Conservation (phyloP, 2,329 filamentous ascomycete genomes). For the Calonectria pteridis region DNA sequence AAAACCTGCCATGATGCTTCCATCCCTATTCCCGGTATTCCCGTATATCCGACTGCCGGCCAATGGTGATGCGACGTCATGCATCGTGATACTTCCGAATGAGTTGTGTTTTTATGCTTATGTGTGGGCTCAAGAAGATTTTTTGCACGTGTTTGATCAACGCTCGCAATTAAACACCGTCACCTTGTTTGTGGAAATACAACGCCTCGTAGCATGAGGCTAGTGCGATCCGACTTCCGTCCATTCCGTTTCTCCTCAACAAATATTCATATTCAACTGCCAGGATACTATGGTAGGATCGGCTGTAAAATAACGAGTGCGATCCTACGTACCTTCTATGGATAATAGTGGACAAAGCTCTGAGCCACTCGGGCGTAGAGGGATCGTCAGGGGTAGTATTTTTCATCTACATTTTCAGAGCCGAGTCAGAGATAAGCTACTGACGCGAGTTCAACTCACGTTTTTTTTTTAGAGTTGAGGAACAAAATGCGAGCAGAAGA, state of each 20-base stretch:
- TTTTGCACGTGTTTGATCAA: not conserved
- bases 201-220: not conserved
- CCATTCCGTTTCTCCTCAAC: not conserved
- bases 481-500: not conserved
- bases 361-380: not conserved
- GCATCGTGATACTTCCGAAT: too few species aligned
- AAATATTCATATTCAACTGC: not conserved
- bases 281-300: not conserved
- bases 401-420: not conserved
- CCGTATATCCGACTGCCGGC: not conserved
- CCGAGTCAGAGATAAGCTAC: not conserved
- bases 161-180: fast-evolving
- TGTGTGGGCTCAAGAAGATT: not conserved
- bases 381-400: not conserved
- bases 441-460: not conserved
- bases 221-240: not conserved
- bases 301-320: not conserved
- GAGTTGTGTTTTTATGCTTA: not conserved
- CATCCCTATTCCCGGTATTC: not conserved
- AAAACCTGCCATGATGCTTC: not conserved
- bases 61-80: not conserved
- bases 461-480: not conserved
- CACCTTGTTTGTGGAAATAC: not conserved
- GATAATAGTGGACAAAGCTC: not conserved
- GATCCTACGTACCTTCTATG: not conserved